These are phyloP conservation scores for Yamadazyma dushanensis DNA, from an alignment of 1,139 yeast species.

Conservation along the genomic window DNA sequence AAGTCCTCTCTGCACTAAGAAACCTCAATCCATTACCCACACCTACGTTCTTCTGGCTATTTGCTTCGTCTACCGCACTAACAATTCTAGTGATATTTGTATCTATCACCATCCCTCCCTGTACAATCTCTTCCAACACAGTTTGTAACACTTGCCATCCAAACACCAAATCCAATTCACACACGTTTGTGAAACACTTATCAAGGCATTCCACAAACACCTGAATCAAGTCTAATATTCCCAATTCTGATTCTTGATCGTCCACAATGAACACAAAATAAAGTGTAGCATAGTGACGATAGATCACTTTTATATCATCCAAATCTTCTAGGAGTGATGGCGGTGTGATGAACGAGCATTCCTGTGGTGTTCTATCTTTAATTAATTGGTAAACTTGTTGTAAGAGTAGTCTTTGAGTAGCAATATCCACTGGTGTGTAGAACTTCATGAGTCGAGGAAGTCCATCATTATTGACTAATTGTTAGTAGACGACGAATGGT, in stretches of 20 bases:
- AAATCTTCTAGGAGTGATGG: constrained; percentile 73
- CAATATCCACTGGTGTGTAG: constrained; percentile 84
- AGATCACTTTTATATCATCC: constrained; percentile 84
- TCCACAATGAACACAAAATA: constrained; percentile 95
- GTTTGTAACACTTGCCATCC: constrained; percentile 97
- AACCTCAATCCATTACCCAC: constrained; percentile 9
- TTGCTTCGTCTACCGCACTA: constrained; percentile 69
- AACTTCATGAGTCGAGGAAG: constrained; percentile 88
- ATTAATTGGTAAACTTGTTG: constrained; percentile 76
- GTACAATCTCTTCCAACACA: constrained; percentile 88
- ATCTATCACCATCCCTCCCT: constrained; percentile 99
- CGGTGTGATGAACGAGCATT: constrained; percentile 80
- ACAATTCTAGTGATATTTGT: constrained; percentile 83
- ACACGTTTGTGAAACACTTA: constrained; percentile 88
- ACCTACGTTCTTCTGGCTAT: constrained; percentile 39
- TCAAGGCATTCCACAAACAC: constrained; percentile 96
- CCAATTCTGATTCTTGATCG: constrained; percentile 92
- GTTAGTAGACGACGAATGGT: constrained; percentile 21
- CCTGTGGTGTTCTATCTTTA: constrained; percentile 64
- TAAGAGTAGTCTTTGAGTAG: constrained; percentile 69
- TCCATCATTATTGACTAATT: constrained; percentile 82
- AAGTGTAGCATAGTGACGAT: constrained; percentile 90
- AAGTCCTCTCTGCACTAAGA: constrained; percentile 33
- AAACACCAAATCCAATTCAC: constrained; percentile 91
- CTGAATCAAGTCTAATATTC: constrained; percentile 89